A percentile compares a stretch with the other conserved stretches of the same genome.
These are phyloP conservation scores for Glycine tomentella DNA, from an alignment of 306 rosid genomes.

Conservation along the genomic window DNA sequence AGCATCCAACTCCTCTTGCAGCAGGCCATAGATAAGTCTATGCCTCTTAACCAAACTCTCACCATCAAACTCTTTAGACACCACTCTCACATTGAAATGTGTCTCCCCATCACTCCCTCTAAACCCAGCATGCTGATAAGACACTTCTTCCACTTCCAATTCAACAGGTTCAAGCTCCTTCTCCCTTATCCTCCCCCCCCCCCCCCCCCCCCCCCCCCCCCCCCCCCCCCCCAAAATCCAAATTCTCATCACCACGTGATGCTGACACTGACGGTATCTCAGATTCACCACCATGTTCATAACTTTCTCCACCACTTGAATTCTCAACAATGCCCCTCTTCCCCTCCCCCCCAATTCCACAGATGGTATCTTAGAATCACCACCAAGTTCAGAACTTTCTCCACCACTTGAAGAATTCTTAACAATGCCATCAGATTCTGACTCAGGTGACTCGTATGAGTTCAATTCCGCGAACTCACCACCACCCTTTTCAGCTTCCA, in stretches of 20 bases:
- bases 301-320: too few relatives aligned
- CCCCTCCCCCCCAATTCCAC: conserved; percentile 54
- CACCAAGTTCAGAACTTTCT: conserved; percentile 25
- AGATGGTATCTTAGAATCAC: too few relatives aligned
- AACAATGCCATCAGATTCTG: conserved; percentile 27
- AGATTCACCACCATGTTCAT: too few relatives aligned
- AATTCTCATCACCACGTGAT: too few relatives aligned
- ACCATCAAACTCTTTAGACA: conserved; percentile 77
- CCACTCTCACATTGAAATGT: conserved; percentile 81
- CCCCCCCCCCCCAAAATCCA: too few relatives aligned
- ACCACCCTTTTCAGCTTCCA: conserved; percentile 66
- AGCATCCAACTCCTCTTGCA: conserved; percentile 81
- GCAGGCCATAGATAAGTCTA: conserved; percentile 71
- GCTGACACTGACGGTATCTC: too few relatives aligned
- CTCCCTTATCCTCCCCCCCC: conserved; percentile 83
- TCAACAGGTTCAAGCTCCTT: conserved; percentile 70
- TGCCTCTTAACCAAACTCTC: conserved; percentile 90
- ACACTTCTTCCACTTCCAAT: conserved; percentile 72
- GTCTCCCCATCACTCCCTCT: conserved; percentile 84
- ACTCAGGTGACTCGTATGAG: neutral
- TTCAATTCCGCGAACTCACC: neutral
- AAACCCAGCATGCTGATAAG: conserved; percentile 83
- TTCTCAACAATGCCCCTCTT: too few relatives aligned
- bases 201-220: too few relatives aligned
- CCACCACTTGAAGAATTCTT: conserved; percentile 43